Conservation (phyloP, 768 basidiomycete species). For the Kwoniella sp. region DNA sequence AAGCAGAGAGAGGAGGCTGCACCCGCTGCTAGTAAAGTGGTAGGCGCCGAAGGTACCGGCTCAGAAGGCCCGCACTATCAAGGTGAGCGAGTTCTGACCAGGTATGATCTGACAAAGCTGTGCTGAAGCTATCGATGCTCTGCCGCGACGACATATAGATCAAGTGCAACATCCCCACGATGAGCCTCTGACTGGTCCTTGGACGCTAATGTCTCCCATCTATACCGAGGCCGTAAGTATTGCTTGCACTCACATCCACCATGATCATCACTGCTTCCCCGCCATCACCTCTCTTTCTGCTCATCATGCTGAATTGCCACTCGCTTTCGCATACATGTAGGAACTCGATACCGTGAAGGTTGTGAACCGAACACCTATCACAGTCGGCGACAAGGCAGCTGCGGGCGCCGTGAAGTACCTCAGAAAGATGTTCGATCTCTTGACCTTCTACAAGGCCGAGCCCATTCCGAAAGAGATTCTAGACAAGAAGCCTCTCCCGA, state of each 20-base stretch:
- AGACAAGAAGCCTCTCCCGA: conserved; percentile 62
- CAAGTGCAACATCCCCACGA: conserved; percentile 23
- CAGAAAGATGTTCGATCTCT: conserved; percentile 75
- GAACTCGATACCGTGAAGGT: conserved; percentile 63
- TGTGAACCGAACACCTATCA: conserved; percentile 68
- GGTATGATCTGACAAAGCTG: background rate
- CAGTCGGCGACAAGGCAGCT: conserved; percentile 74
- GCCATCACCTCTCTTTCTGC: too few species aligned
- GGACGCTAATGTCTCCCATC: conserved; percentile 92
- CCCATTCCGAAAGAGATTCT: conserved; percentile 59
- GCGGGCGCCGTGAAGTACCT: conserved; percentile 64
- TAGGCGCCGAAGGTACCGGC: conserved; percentile 39
- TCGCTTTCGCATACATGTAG: conserved; percentile 11
- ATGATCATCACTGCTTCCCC: background rate
- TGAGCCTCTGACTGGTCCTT: conserved; percentile 57
- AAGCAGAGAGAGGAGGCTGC: conserved; percentile 31
- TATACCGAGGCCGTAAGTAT: conserved; percentile 63
- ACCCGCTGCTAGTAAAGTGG: conserved; percentile 17
- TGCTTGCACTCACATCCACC: conserved; percentile 26
- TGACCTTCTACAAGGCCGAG: conserved; percentile 81
- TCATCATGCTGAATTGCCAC: background rate
- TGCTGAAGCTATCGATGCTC: background rate
- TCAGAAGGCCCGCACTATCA: conserved; percentile 53
- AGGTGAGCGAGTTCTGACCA: conserved; percentile 32
- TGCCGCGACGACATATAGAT: conserved; percentile 9